Conservation (phyloP, 345 rosid species). For the Camelina hispida region DNA sequence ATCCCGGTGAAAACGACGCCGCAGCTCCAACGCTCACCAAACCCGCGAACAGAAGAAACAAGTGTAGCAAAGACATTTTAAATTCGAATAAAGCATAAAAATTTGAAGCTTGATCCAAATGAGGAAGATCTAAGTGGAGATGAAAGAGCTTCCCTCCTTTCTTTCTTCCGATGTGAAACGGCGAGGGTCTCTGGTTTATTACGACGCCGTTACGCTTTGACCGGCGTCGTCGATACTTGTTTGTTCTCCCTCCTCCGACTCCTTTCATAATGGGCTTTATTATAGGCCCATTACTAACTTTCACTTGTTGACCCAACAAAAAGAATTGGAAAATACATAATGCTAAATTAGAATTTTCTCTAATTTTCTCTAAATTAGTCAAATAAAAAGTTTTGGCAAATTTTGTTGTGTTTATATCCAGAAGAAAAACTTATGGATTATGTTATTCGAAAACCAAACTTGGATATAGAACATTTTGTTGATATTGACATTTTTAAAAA, state of each 20-base stretch:
- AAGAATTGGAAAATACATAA: background rate
- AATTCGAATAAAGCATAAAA: conserved; percentile 6
- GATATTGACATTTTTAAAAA: background rate
- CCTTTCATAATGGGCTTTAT: conserved; percentile 28
- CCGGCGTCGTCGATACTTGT: conserved; percentile 25
- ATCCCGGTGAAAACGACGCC: conserved; percentile 58
- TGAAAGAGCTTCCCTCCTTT: conserved; percentile 27
- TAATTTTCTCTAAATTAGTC: background rate
- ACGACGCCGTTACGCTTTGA: conserved; percentile 32
- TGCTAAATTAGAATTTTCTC: background rate
- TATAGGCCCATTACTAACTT: conserved; percentile 23
- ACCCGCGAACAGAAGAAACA: conserved; percentile 49
- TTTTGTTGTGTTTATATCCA: conserved; percentile 5
- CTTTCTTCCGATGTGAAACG: conserved; percentile 37
- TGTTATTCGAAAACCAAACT: background rate
- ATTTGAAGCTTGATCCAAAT: conserved; percentile 1
- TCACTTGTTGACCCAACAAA: background rate
- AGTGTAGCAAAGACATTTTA: conserved; percentile 54
- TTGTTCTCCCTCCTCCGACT: conserved; percentile 2
- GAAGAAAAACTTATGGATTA: background rate
- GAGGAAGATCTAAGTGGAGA: conserved; percentile 25
- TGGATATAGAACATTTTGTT: background rate
- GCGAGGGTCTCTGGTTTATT: conserved; percentile 15
- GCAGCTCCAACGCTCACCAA: conserved; percentile 47
- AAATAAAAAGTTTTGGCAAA: background rate